A percentile compares a stretch with the other conserved stretches of the same genome.
phyloP scores from a whole-genome alignment of 2,329 filamentous ascomycete species.

The Aspergillus pseudotamarii region DNA sequence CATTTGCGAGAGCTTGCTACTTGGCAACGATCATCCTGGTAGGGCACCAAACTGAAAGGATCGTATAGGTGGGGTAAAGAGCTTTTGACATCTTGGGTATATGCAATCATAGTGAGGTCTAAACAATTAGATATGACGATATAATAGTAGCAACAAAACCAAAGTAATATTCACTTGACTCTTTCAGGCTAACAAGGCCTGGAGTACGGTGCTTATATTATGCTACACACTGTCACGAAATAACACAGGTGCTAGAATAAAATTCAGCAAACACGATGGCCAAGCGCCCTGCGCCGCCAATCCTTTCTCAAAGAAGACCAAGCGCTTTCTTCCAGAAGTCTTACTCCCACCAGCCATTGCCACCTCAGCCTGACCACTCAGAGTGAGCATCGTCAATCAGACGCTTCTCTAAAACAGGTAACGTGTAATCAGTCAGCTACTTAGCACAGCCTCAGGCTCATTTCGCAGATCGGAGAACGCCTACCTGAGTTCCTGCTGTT shows the following conservation, averaged over 20 bases:
- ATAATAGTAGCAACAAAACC: not conserved
- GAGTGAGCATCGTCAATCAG: not conserved
- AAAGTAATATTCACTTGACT: not conserved
- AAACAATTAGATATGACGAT: not conserved
- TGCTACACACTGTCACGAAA: not conserved
- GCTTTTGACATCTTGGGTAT: not conserved
- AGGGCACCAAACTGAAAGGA: constrained; percentile 16
- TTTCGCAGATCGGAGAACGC: constrained; percentile 8
- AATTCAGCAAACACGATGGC: not conserved
- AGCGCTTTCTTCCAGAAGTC: not conserved
- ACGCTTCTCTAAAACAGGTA: constrained; percentile 3
- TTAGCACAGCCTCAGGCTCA: constrained; percentile 16
- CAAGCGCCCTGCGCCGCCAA: not conserved
- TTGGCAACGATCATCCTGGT: constrained; percentile 11
- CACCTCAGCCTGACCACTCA: not conserved
- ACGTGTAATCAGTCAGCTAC: constrained; percentile 9
- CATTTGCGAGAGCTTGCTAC: constrained; percentile 14
- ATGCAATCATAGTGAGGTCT: not conserved
- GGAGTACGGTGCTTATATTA: not conserved
- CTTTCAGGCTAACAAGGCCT: not conserved
- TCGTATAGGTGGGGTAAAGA: not conserved
- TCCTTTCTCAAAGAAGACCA: not conserved
- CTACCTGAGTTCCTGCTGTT: constrained; percentile 20
- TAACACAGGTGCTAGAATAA: not conserved
- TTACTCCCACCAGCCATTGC: not conserved